phyloP scores from a whole-genome alignment of 805 yeast species.

The Clavispora carvajalis region DNA sequence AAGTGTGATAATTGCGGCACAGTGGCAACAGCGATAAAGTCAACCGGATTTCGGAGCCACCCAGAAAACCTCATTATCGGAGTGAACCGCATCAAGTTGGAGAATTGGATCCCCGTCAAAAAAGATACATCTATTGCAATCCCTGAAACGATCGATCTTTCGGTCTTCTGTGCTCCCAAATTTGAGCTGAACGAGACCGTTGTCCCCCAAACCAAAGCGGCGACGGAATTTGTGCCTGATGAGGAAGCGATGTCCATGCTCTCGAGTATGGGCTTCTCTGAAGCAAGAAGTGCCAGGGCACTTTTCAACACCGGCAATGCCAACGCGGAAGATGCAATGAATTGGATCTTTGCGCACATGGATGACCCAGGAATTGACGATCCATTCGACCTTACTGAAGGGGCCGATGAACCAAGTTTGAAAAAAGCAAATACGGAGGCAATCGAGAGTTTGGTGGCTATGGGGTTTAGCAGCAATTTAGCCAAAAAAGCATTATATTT shows the following conservation, averaged over 20 bases:
- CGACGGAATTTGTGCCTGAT: slow-evolving; percentile 46
- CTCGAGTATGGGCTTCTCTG: slow-evolving; percentile 83
- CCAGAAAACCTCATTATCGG: slow-evolving; percentile 71
- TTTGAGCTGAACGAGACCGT: slow-evolving; percentile 28
- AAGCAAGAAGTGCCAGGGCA: slow-evolving; percentile 59
- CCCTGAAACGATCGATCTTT: slow-evolving; percentile 44
- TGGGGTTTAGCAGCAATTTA: slow-evolving; percentile 73
- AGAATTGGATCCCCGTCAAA: slow-evolving; percentile 88
- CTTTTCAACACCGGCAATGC: slow-evolving; percentile 67
- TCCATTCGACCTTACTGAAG: slow-evolving; percentile 37
- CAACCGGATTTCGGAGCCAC: slow-evolving; percentile 49
- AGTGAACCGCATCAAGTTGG: slow-evolving; percentile 75
- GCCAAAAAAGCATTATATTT: slow-evolving; percentile 69
- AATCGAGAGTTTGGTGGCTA: slow-evolving; percentile 47
- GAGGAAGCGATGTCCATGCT: slow-evolving; percentile 49
- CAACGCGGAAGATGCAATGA: slow-evolving; percentile 69
- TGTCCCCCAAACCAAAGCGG: slow-evolving; percentile 12
- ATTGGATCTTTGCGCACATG: slow-evolving; percentile 86
- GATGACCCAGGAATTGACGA: slow-evolving; percentile 77
- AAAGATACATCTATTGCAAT: slow-evolving; percentile 64
- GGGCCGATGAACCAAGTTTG: slow-evolving; percentile 17
- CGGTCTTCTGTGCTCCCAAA: slow-evolving; percentile 36
- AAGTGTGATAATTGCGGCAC: slow-evolving; percentile 53
- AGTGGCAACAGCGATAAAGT: slow-evolving; percentile 26
- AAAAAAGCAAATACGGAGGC: slow-evolving; percentile 23